Percentiles rank a stretch among this genome's conserved stretches.
phyloP scores from a whole-genome alignment of 2,329 filamentous ascomycete species.

The Alternaria novae-zelandiae region DNA sequence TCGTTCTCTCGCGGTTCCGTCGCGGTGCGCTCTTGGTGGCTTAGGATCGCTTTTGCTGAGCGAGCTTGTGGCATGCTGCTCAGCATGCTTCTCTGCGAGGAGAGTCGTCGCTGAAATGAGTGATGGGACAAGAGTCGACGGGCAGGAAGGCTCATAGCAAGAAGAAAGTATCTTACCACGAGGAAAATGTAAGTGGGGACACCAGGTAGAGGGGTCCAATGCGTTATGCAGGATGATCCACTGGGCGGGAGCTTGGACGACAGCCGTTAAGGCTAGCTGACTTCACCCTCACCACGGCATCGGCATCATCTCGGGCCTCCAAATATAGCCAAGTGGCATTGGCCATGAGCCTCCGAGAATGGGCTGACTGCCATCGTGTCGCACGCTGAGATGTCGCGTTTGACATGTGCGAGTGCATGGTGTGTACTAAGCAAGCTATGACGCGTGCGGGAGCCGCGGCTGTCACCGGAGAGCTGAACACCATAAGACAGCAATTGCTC shows the following conservation, averaged over 20 bases:
- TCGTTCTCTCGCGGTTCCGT: constrained; percentile 72
- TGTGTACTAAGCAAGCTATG: constrained; percentile 9
- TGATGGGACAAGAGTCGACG: constrained; percentile 21
- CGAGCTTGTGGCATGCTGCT: constrained; percentile 41
- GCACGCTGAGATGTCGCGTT: not conserved
- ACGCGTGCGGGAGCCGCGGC: constrained; percentile 17
- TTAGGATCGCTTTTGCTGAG: constrained; percentile 40
- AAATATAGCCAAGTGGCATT: not conserved
- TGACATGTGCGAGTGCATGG: not conserved
- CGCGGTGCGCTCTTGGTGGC: constrained; percentile 75
- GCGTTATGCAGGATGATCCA: constrained; percentile 20
- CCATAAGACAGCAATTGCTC: not conserved
- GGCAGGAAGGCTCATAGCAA: constrained; percentile 23
- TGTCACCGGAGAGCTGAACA: constrained; percentile 5
- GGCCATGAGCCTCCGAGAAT: not conserved
- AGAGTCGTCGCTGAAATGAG: constrained; percentile 9
- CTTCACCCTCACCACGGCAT: not conserved
- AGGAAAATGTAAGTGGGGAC: constrained; percentile 28
- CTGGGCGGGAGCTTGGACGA: constrained; percentile 19
- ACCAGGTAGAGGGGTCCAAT: constrained; percentile 15
- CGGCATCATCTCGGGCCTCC: constrained; percentile 1
- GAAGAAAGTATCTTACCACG: constrained; percentile 16
- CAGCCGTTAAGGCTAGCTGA: constrained; percentile 10
- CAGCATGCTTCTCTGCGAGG: constrained; percentile 26
- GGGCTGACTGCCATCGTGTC: not conserved